Conservation (phyloP, 2,329 filamentous ascomycete species). For the Pseudogymnoascus pannorum region DNA sequence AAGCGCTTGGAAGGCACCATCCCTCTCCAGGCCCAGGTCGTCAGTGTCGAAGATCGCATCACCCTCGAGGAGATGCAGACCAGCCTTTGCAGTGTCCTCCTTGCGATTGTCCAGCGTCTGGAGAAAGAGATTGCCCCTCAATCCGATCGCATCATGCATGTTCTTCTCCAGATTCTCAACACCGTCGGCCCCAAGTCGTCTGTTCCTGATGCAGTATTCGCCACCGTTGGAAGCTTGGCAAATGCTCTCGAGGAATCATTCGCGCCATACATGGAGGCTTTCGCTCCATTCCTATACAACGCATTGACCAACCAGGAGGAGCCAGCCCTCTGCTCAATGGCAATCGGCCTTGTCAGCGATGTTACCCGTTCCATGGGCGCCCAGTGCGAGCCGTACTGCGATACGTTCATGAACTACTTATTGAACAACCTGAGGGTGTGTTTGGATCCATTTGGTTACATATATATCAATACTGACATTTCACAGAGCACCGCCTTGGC, state of each 20-base stretch:
- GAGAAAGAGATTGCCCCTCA: conserved; percentile 87
- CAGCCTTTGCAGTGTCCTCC: conserved; percentile 81
- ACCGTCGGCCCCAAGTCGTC: conserved; percentile 78
- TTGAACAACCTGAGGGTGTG: conserved; percentile 79
- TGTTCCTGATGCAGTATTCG: conserved; percentile 90
- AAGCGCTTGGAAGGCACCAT: conserved; percentile 87
- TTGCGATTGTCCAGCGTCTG: conserved; percentile 84
- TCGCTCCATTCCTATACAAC: conserved; percentile 86
- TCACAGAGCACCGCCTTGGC: conserved; percentile 70
- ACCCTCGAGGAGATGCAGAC: conserved; percentile 97
- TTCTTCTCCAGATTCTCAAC: conserved; percentile 71
- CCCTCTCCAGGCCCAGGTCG: conserved; percentile 82
- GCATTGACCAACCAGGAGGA: conserved; percentile 95
- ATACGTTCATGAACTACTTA: conserved; percentile 96
- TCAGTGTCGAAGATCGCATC: conserved; percentile 93
- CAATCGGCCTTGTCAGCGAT: conserved; percentile 94
- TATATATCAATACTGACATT: conserved; percentile 23
- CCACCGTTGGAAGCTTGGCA: conserved; percentile 83
- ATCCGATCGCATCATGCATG: conserved; percentile 89
- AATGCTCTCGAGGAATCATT: conserved; percentile 91
- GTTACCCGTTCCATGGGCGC: conserved; percentile 87
- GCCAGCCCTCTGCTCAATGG: conserved; percentile 88
- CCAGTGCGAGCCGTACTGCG: conserved; percentile 89
- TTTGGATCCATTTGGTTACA: conserved; percentile 19
- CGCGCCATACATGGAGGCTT: conserved; percentile 94